Percentiles rank a stretch among this genome's conserved stretches.
These are phyloP conservation scores for Anthoceros angustus DNA, from an alignment of 225 moss, liverwort and hornwort genomes.

Conservation along the genomic window DNA sequence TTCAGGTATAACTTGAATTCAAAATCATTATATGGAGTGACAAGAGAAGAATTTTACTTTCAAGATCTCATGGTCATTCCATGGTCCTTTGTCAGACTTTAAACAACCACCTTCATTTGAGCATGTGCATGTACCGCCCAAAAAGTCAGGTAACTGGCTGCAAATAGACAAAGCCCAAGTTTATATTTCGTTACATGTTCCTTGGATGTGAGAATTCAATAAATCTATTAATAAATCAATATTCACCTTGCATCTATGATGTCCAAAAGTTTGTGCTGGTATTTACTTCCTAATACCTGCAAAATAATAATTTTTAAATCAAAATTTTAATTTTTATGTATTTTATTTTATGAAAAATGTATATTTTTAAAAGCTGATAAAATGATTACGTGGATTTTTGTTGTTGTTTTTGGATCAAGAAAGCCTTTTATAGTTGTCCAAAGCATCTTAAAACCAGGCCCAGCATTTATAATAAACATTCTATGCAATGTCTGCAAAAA, in stretches of 20 bases:
- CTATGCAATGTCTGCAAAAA: slow-evolving; percentile 37
- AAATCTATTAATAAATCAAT: no score
- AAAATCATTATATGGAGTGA: neutral
- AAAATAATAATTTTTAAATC: neutral
- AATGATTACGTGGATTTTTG: slow-evolving; percentile 36
- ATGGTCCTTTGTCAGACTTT: slow-evolving; percentile 46
- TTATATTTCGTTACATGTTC: neutral
- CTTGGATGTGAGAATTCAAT: neutral
- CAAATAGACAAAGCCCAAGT: neutral
- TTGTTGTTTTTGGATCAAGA: slow-evolving; percentile 34
- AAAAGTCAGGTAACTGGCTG: slow-evolving; percentile 57
- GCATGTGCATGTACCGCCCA: slow-evolving; percentile 46
- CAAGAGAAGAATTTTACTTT: slow-evolving; percentile 21
- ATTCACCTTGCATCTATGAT: slow-evolving; percentile 43
- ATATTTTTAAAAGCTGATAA: neutral
- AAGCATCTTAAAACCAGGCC: slow-evolving; percentile 44
- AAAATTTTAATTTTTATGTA: neutral
- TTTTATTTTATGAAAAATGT: neutral
- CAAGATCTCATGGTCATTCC: slow-evolving; percentile 31
- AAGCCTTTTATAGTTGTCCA: slow-evolving; percentile 45
- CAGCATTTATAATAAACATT: slow-evolving; percentile 47
- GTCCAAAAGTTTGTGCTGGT: slow-evolving; percentile 42
- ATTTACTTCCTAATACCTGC: slow-evolving; percentile 47
- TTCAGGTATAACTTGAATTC: neutral
- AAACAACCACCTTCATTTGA: slow-evolving; percentile 38